Base-by-base conservation (phyloP, 75 land plant species). In the Pseudotsuga menziesii region DNA sequence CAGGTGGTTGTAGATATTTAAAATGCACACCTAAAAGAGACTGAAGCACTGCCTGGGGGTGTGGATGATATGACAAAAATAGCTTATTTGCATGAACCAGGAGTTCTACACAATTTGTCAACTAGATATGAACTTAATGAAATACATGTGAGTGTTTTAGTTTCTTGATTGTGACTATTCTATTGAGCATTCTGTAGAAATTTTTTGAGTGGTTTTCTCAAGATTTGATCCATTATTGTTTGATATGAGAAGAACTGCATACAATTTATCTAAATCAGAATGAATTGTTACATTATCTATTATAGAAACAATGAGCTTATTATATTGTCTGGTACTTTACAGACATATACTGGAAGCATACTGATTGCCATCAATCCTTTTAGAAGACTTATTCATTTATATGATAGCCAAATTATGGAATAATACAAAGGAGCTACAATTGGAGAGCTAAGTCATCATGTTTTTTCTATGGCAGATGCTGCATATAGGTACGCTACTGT, bases 21-120 rank as follows among this genome's bases (percentile, higher is more conserved):
- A n/a, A 85, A 79, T 85, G 89, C 89, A 19, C 92, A 92, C 76
- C 84, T 93, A 2, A 94, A 97, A 82, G 98, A 97, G 83, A 63
- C 88, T 29, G 99, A 97, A 76, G 93, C 91, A 57, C 87, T 92
- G 72, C 88, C 93, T 9, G 92, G 92, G 73, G 99, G 99, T 48
- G 99, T 97, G 60, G 99, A 97, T 86, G 99, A 94, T 73, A 97
- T 97, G 99, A 97, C 99, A 74, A 94, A 89, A 75, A 80, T 97
- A 74, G 95, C 99, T 13, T 97, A 97, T 84, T 88, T 97, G 75
- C 99, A 97, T 83, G 99, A 97, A 76, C 99, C 99, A 55, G 99
- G 99, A 52, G 99, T 92, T 75, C 78, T 97, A 5, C 87, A 97
- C 80, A 97, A 97, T 75, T 71, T 97, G 73, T 84, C 79, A 79